Conservation (phyloP, 352 stramenopile species). For the Pythium apleroticum region DNA sequence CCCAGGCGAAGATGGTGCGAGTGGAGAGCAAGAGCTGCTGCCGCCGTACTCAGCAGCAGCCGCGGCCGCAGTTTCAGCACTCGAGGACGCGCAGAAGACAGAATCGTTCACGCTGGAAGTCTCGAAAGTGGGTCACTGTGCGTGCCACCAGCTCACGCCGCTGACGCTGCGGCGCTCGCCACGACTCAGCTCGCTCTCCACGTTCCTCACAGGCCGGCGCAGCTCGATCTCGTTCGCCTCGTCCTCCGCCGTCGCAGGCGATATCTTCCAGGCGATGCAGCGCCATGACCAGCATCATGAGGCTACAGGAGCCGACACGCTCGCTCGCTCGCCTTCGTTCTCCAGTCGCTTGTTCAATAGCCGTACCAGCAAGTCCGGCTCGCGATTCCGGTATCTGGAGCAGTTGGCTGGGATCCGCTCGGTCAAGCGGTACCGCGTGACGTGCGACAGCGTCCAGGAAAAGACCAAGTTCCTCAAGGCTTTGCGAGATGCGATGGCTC, state of each 20-base stretch:
- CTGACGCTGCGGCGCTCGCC: constrained; percentile 41
- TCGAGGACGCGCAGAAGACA: constrained; percentile 4
- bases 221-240: constrained; percentile 29
- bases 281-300: background rate
- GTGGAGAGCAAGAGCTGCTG: constrained; percentile 3
- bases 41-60: background rate
- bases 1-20: constrained; percentile 2
- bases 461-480: constrained; percentile 39
- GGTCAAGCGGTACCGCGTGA: constrained; percentile 46
- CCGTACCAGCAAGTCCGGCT: constrained; percentile 21
- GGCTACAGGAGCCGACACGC: background rate
- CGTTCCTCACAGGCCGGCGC: constrained; percentile 24
- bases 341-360: constrained; percentile 1
- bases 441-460: constrained; percentile 38
- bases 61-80: background rate
- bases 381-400: constrained; percentile 27
- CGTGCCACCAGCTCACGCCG: constrained; percentile 54
- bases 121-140: constrained; percentile 50
- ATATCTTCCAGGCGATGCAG: constrained; percentile 7
- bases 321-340: constrained; percentile 1
- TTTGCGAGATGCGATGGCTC: constrained; percentile 36
- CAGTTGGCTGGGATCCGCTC: constrained; percentile 27
- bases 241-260: background rate
- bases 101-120: constrained; percentile 44
- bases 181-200: constrained; percentile 20